Evolutionary conservation across 2,329 filamentous ascomycete genomes (phyloP), one percentile per base, ranked within the genome.

Genomic region (Xylariaceae sp.): DNA sequence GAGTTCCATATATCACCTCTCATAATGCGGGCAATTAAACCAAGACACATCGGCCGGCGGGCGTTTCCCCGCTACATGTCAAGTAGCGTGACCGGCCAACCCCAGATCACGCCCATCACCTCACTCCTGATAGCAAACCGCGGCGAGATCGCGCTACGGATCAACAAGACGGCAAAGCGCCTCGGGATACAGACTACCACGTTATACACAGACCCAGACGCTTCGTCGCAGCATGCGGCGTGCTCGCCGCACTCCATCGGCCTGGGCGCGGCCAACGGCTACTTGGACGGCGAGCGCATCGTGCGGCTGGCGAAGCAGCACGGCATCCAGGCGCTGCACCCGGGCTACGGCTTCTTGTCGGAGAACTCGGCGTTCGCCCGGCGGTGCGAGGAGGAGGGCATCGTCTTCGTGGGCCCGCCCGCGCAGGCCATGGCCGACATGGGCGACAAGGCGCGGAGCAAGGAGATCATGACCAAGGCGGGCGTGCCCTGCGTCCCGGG

Each of bases 71-170:
- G 61, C 42, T 57, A 52, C 21, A 52, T 63, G 31, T 59, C 66
- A 40, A 56, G 57, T 38, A 53, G 54, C 36, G 50, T 57, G 9
- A 38, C 59, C n/a, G 43, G 53, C 19, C 56, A 64, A 35, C 31
- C 52, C 23, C 55, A 59, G 30, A 53, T 65, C 31, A 71, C 68
- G 11, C 73, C 76, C 19, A 76, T 82, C 50, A 81, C 79, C 39
- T 94, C 88, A 7, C 85, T 97, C 29, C 74, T 98, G 16, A 97
- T 98, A 59, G 92, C 92, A 38, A 98, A 98, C 62, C 83, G 92
- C 53, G 92, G 92, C 54, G 92, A 98, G 66, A 98, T 98, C 54
- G 92, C 92, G 34, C 73, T 98, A 60, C 85, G 92, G 51, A 92
- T 98, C 51, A 85, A 89, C 50, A 79, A 82, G 50, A 98, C 92